phyloP scores from a whole-genome alignment of 1,284 basidiomycete species.

The Pseudozyma sp. region DNA sequence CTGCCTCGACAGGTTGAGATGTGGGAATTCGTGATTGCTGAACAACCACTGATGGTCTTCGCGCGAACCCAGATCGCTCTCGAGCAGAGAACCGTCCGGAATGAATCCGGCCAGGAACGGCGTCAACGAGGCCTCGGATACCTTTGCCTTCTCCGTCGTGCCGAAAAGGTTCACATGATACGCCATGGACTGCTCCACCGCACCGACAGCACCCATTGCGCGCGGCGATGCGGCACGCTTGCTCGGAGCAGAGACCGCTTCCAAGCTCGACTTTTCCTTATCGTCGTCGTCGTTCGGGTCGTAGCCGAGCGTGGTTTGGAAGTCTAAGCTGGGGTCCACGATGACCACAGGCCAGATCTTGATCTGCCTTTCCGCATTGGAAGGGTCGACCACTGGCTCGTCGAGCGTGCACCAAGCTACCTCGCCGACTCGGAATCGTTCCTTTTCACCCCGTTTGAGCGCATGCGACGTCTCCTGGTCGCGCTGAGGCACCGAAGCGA shows the following conservation, averaged over 20 bases:
- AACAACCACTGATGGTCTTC: slow-evolving; percentile 46
- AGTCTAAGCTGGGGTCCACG: slow-evolving; percentile 25
- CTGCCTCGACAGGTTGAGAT: slow-evolving; percentile 31
- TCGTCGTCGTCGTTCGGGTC: slow-evolving; percentile 14
- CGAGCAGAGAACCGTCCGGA: slow-evolving; percentile 13
- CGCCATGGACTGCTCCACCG: slow-evolving; percentile 20
- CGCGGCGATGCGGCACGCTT: slow-evolving; percentile 19
- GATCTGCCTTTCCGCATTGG: slow-evolving; percentile 16
- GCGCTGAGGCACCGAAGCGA: slow-evolving; percentile 40
- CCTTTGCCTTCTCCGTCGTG: slow-evolving; percentile 38
- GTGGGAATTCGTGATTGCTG: slow-evolving; percentile 15
- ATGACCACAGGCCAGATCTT: slow-evolving; percentile 45
- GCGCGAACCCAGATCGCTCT: slow-evolving; percentile 24
- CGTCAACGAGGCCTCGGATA: slow-evolving; percentile 22
- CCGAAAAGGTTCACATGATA: slow-evolving; percentile 50
- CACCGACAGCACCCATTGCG: slow-evolving; percentile 1
- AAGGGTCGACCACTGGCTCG: slow-evolving; percentile 36
- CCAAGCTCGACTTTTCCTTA: slow-evolving; percentile 23
- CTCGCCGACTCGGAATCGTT: slow-evolving; percentile 53
- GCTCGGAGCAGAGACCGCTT: slow-evolving; percentile 21
- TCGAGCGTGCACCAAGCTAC: slow-evolving; percentile 45
- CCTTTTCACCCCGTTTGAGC: slow-evolving; percentile 36
- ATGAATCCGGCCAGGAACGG: slow-evolving; percentile 41
- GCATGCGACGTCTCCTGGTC: slow-evolving; percentile 43
- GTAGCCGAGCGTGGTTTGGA: slow-evolving; percentile 11